phyloP scores from a whole-genome alignment of 106 monocot genomes.

The Dendrobium huoshanense region DNA sequence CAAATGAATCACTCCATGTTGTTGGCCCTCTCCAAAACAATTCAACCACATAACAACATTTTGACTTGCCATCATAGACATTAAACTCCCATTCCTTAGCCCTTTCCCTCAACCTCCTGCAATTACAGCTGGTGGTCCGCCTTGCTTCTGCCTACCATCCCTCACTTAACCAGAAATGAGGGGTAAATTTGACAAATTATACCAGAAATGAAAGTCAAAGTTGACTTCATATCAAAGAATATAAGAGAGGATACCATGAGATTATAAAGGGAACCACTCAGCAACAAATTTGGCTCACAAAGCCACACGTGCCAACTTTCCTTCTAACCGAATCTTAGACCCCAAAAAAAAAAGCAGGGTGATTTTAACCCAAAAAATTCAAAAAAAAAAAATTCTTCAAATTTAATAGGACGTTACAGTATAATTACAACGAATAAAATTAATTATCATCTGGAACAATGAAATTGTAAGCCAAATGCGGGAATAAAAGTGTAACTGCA shows the following conservation, averaged over 20 bases:
- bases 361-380: background rate
- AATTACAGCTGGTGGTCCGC: background rate
- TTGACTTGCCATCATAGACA: background rate
- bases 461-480: background rate
- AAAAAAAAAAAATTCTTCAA: background rate
- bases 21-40: background rate
- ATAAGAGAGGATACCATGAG: background rate
- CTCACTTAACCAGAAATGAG: background rate
- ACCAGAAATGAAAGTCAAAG: background rate
- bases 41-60: background rate
- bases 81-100: background rate
- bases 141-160: background rate
- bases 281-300: background rate
- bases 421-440: background rate
- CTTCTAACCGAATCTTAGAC: background rate
- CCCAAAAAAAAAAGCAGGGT: background rate
- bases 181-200: background rate
- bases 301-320: background rate
- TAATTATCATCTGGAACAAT: background rate
- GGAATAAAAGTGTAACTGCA: background rate
- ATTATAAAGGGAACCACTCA: background rate
- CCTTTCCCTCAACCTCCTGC: background rate
- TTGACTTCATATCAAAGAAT: background rate
- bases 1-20: background rate
- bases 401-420: background rate